Evolutionary conservation across 2,329 filamentous ascomycete species (phyloP).

Genomic region (Xylariaceae sp.): DNA sequence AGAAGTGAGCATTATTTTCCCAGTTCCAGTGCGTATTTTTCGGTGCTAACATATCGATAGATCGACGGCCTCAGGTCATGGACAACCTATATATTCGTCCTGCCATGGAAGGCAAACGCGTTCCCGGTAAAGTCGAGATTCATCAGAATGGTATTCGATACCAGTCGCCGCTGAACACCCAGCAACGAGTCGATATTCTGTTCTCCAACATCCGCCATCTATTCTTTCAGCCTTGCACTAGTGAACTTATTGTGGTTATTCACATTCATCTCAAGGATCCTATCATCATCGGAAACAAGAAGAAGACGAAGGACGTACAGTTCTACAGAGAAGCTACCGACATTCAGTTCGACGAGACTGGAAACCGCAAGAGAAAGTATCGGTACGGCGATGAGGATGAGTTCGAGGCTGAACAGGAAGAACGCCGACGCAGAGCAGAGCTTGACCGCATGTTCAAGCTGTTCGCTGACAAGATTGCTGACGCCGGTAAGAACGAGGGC

Average conservation of each 20-base stretch:
- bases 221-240: constrained; percentile 96
- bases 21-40: not conserved
- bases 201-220: constrained; percentile 98
- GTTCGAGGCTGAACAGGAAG: constrained; percentile 97
- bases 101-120: constrained; percentile 92
- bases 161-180: constrained; percentile 70
- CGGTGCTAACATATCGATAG: constrained; percentile 47
- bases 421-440: constrained; percentile 82
- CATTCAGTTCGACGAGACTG: constrained; percentile 97
- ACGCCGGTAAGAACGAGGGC: constrained; percentile 84
- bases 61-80: constrained; percentile 82
- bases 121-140: constrained; percentile 92
- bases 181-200: constrained; percentile 83
- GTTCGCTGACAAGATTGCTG: constrained; percentile 95
- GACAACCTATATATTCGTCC: constrained; percentile 95
- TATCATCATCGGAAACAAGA: constrained; percentile 93
- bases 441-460: constrained; percentile 93
- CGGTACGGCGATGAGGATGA: constrained; percentile 97
- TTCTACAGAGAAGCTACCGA: constrained; percentile 98
- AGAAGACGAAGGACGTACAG: constrained; percentile 98
- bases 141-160: constrained; percentile 99
- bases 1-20: constrained; percentile 58
- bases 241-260: constrained; percentile 95
- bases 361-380: constrained; percentile 95
- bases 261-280: constrained; percentile 97